Evolutionary conservation across 2,329 filamentous ascomycete genomes (phyloP), one percentile per base, ranked within the genome.

Genomic region (Fusarium caatingaense): DNA sequence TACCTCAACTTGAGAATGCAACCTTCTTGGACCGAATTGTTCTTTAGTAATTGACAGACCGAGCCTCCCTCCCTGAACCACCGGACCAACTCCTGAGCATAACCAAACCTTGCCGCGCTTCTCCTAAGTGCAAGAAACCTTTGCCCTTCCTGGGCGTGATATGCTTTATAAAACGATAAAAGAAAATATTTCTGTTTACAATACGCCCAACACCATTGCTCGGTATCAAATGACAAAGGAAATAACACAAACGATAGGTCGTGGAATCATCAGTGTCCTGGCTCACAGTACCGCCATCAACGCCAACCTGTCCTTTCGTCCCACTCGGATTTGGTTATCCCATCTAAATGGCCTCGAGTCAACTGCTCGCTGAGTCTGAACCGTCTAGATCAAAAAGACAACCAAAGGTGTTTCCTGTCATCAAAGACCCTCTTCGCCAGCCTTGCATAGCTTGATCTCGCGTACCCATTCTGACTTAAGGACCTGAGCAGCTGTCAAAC

Each of bases 391-490:
- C 28, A 34, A 25, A 34, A 49, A 40, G 34, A 37, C 30, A 56
- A 34, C 44, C 50, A 46, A 25, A 56, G 21, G 27, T 34, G 37
- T 44, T 37, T 48, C 25, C 40, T 45, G 20, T 42, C 27, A 40
- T 64, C 87, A 98, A 76, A 97, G 91, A 61, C 96, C 96, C 86
- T 98, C 94, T 82, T 98, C 93, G 73, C 95, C 96, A 66, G 96
- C 95, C 82, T 94, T 96, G 85, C 96, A 99, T 61, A 98, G 87
- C 83, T 94, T 97, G 81, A 98, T 98, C 81, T 98, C 95, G 74
- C 96, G 93, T 73, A 96, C 94, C 96, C 96, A 99, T 84, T 99
- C 96, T 7, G 95, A 98, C 82, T 97, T 97, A 76, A 99, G 89
- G 60, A 98, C 93, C 83, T 99, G 96, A 42, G 94, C 95, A 62